Evolutionary conservation across 2,329 filamentous ascomycete species (phyloP).

Genomic region (Stagonosporopsis cucurbitacearum): DNA sequence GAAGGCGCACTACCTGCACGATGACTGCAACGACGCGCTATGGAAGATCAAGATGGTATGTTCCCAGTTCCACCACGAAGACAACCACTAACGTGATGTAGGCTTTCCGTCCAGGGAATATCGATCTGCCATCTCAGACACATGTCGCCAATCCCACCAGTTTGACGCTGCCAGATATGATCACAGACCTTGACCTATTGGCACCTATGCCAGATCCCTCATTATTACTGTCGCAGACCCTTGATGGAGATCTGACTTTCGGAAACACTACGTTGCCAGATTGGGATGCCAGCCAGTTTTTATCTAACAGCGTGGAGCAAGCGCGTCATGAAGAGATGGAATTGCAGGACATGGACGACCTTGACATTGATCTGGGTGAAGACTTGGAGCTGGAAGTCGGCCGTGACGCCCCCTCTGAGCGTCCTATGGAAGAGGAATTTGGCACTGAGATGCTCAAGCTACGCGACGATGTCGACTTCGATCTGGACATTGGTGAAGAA

Average conservation of each 20-base stretch:
- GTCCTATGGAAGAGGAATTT: slow-evolving; percentile 43
- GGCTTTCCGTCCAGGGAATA: slow-evolving; percentile 96
- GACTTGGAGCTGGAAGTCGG: slow-evolving; percentile 71
- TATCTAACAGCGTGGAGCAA: slow-evolving; percentile 69
- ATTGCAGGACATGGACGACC: slow-evolving; percentile 62
- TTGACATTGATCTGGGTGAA: slow-evolving; percentile 71
- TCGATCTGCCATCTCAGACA: slow-evolving; percentile 82
- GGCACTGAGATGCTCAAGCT: slow-evolving; percentile 64
- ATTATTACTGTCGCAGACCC: slow-evolving; percentile 75
- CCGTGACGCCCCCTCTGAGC: slow-evolving; percentile 76
- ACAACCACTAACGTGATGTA: slow-evolving; percentile 24
- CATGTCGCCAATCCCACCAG: slow-evolving; percentile 83
- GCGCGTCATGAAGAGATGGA: slow-evolving; percentile 53
- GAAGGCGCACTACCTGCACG: slow-evolving; percentile 93
- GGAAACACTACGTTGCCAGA: slow-evolving; percentile 57
- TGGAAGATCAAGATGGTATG: slow-evolving; percentile 98
- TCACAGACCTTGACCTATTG: slow-evolving; percentile 91
- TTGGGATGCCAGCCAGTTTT: slow-evolving; percentile 75
- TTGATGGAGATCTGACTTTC: slow-evolving; percentile 54
- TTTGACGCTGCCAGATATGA: slow-evolving; percentile 86
- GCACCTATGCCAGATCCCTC: slow-evolving; percentile 80
- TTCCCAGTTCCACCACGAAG: neutral
- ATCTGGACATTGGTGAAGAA: slow-evolving; percentile 48
- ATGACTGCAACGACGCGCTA: slow-evolving; percentile 96
- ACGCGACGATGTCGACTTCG: slow-evolving; percentile 59